Evolutionary conservation across 768 basidiomycete genomes (phyloP), one percentile per base, ranked within the genome.

Genomic region (Xanthoconium stramineum): DNA sequence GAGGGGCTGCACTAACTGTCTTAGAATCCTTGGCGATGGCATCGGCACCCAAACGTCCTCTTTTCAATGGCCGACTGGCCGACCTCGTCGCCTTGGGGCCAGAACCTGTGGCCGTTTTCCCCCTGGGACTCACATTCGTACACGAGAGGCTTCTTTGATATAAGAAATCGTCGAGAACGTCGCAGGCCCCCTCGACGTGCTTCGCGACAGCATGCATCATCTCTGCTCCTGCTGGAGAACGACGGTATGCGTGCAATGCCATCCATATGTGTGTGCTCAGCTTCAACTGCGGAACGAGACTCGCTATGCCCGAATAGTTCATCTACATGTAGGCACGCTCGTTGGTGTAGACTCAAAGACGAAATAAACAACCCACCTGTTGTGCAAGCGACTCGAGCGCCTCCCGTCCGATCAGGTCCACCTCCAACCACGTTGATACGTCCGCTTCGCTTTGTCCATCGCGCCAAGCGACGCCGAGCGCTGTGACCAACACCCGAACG

Each of bases 171-270:
- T 72, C 76, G 39, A 89, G 75, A 30, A 82, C 66, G 35, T 59
- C 68, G 59, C 79, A 83, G 0, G 83, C 87, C 14, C 79, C 72
- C 12, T 80, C 82, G 1, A 81, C 74, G 47, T 84, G 82, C n/a
- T 72, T 64, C 9, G 79, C 70, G 40, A 90, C 76, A 2, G 77
- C 63, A 0, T 69, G 53, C 52, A 72, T 76, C 65, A 82, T 78
- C 24, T 79, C 70, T 14, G 47, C 45, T 12, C 64, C 66, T 1
- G 70, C 57, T 52, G 80, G 76, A 10, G 68, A 72, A 6, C 72
- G 75, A 14, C 83, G 80, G 69, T 94, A 90, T 0, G 83, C 79
- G 63, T 89, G 85, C 19, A 94, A 72, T 0, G 86, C 83, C 44
- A 83, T 72, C 84, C 86, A 89, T 28, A 94, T 75, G 62, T 88